Evolutionary conservation across 805 yeast species (phyloP).

Genomic region (Candida yuanshanica): DNA sequence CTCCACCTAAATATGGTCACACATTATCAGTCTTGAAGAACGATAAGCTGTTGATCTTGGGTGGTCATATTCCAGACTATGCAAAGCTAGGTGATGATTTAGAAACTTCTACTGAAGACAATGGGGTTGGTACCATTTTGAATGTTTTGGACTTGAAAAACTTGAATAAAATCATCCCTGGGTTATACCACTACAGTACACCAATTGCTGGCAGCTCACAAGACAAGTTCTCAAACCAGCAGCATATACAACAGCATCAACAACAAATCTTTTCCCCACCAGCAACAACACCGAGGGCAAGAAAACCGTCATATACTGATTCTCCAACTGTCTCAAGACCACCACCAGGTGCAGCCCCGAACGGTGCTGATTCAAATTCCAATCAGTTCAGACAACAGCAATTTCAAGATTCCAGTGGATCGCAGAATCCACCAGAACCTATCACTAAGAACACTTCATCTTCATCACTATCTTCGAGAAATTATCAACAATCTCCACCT

Average conservation of each 20-base stretch:
- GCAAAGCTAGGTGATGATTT: constrained; percentile 44
- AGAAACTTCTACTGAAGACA: constrained; percentile 46
- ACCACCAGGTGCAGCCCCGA: background rate
- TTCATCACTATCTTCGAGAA: constrained; percentile 23
- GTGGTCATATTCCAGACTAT: constrained; percentile 81
- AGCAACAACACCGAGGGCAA: background rate
- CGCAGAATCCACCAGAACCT: background rate
- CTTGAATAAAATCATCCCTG: constrained; percentile 31
- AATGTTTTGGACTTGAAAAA: constrained; percentile 53
- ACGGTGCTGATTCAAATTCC: background rate
- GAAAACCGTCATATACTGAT: background rate
- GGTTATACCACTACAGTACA: constrained; percentile 30
- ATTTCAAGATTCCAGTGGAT: too few species aligned
- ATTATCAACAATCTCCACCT: constrained; percentile 5
- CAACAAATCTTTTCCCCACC: constrained; percentile 14
- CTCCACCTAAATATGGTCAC: constrained; percentile 90
- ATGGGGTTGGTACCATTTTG: constrained; percentile 54
- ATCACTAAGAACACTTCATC: background rate
- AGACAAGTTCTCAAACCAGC: constrained; percentile 18
- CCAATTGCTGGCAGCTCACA: constrained; percentile 23
- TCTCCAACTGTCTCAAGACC: background rate
- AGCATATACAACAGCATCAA: background rate
- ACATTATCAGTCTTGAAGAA: constrained; percentile 66
- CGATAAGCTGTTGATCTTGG: constrained; percentile 76
- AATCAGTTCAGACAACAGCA: background rate